Base-by-base conservation (phyloP, 352 stramenopile species). In the Aphanomyces astaci region DNA sequence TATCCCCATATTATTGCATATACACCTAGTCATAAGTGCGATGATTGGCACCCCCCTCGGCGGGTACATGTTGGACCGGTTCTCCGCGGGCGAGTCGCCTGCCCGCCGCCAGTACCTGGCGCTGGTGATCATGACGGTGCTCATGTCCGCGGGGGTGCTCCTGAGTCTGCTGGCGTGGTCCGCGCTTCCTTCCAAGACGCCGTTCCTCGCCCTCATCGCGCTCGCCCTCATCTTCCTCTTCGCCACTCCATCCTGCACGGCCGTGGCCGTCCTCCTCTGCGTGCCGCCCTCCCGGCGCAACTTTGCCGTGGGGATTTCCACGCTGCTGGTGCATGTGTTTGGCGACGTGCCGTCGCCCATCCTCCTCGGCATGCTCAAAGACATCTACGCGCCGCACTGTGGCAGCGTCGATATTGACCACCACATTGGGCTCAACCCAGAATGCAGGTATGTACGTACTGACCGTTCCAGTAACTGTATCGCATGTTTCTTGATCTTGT, bases 281-380 rank as follows among this genome's bases (percentile, higher is more conserved):
- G 96, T 98, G 57, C 86, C 93, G 13, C 78, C 83, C 67, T 88
- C 79, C 22, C 84, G 91, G 48, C 86, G 92, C 40, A 78, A 92
- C 0, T 96, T 98, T 79, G 90, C 89, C 27, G 83, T 97, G 52
- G 92, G 88, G 1, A 81, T 96, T 33, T 96, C 94, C 72, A 96
- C 86, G 52, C 73, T 98, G 9, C 72, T 96, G 33, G 95, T 97
- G 59, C 95, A 98, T 78, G 78, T 84, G 4, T 76, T 98, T 11
- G 95, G 95, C 11, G 95, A 98, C 74, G 95, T 98, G 22, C 94
- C 95, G 25, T 92, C 89, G n/a, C 95, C 95, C 2, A 89, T 98
- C 55, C 79, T 98, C 40, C 75, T 98, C 31, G 96, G 96, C 22
- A 81, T 74, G 67, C 81, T 98, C 62, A 98, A 98, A 77, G 96